These are phyloP conservation scores for Populus hybrid DNA, from an alignment of 441 rosid genomes.

Conservation along the genomic window DNA sequence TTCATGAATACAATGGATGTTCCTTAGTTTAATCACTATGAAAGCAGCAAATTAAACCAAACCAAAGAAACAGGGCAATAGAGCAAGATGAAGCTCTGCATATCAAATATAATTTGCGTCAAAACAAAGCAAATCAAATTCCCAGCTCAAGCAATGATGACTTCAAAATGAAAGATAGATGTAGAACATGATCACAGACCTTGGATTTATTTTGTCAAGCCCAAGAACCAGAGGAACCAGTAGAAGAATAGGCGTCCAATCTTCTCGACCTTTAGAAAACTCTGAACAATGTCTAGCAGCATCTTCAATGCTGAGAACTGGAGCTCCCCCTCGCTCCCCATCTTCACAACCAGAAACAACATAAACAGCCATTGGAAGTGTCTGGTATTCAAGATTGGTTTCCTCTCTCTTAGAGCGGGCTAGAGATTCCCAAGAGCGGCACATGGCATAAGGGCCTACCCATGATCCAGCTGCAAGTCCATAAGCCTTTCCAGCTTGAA, in stretches of 20 bases:
- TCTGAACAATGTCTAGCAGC: constrained; percentile 61
- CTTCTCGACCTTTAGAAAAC: constrained; percentile 56
- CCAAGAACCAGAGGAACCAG: constrained; percentile 98
- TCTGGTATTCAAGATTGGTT: constrained; percentile 26
- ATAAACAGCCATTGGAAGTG: constrained; percentile 81
- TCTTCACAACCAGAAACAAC: constrained; percentile 91
- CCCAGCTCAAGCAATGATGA: background rate
- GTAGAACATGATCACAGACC: constrained; percentile 39
- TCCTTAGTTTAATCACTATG: background rate
- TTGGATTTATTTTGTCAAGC: constrained; percentile 77
- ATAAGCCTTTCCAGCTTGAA: constrained; percentile 67
- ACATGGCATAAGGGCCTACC: constrained; percentile 94
- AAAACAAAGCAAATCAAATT: background rate
- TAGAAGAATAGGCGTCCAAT: constrained; percentile 79
- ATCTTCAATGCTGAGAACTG: constrained; percentile 81
- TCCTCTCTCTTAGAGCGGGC: constrained; percentile 47
- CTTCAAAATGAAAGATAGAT: background rate
- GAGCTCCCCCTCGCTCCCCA: constrained; percentile 96
- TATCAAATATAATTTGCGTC: background rate
- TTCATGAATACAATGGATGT: background rate
- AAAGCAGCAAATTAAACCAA: background rate
- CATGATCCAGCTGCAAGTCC: constrained; percentile 98
- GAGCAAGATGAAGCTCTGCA: background rate
- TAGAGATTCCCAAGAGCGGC: constrained; percentile 84
- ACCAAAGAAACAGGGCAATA: background rate